Percentiles rank a stretch among this genome's conserved stretches.
phyloP scores from a whole-genome alignment of 106 monocot species.

The Agapanthus africanus region DNA sequence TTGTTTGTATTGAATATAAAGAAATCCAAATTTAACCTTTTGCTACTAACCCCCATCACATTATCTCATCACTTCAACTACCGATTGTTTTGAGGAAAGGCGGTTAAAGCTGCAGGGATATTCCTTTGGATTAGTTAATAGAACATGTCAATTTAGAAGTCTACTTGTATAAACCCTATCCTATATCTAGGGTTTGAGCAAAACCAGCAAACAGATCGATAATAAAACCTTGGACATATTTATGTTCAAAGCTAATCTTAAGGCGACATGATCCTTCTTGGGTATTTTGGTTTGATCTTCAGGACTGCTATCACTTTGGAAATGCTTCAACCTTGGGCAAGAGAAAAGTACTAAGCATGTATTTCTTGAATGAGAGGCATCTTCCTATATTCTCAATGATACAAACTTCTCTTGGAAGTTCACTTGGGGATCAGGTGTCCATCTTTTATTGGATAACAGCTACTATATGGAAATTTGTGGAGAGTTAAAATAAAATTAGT shows the following conservation, averaged over 20 bases:
- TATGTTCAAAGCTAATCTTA: conserved; percentile 3
- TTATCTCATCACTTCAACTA: conserved; percentile 4
- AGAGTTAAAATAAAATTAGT: no score
- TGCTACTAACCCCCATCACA: not conserved
- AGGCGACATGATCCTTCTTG: conserved; percentile 2
- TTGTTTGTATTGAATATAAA: conserved; percentile 5
- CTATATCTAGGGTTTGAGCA: not conserved
- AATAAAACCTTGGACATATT: not conserved
- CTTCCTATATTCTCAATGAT: conserved; percentile 5
- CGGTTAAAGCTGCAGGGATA: not conserved
- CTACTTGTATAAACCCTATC: not conserved
- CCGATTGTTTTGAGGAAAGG: conserved; percentile 1
- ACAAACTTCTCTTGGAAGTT: not conserved
- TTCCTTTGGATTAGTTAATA: conserved; percentile 8
- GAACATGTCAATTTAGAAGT: conserved; percentile 3
- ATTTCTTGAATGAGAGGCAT: not conserved
- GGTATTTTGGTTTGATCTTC: conserved; percentile 7
- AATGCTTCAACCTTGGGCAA: no score
- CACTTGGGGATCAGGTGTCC: not conserved
- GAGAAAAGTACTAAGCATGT: not conserved
- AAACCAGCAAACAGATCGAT: not conserved
- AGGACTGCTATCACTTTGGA: not conserved
- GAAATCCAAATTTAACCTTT: conserved; percentile 6
- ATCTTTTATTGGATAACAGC: not conserved
- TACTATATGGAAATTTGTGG: not conserved